Conservation (phyloP, 1,139 yeast genomes). For the Magnusiomyces suaveolens region DNA sequence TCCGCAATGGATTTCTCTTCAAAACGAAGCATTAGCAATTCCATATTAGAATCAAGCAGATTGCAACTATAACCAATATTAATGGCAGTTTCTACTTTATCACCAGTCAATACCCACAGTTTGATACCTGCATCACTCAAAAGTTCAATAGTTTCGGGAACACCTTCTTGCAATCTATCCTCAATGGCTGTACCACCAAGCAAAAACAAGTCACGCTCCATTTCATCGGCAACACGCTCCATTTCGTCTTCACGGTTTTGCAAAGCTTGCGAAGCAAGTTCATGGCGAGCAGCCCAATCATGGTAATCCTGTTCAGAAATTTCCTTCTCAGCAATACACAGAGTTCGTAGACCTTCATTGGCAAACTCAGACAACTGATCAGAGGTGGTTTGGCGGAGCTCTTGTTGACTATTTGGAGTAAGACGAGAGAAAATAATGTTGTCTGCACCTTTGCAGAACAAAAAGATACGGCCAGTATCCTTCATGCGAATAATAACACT, state of each 20-base stretch:
- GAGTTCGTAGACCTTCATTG: slow-evolving; percentile 91
- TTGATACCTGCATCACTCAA: slow-evolving; percentile 88
- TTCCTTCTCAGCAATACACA: slow-evolving; percentile 82
- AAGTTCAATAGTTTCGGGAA: slow-evolving; percentile 82
- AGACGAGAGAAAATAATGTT: slow-evolving; percentile 76
- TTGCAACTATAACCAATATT: slow-evolving; percentile 96
- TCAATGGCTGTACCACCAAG: slow-evolving; percentile 98
- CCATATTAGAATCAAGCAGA: slow-evolving; percentile 77
- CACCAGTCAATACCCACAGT: slow-evolving; percentile 96
- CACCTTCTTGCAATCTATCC: slow-evolving; percentile 91
- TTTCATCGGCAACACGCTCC: slow-evolving; percentile 68
- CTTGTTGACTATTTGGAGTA: slow-evolving; percentile 41
- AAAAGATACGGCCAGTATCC: slow-evolving; percentile 42
- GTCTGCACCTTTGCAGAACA: slow-evolving; percentile 92
- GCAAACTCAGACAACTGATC: slow-evolving; percentile 85
- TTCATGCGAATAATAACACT: slow-evolving; percentile 69
- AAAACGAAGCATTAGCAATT: slow-evolving; percentile 58
- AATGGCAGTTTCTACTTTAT: slow-evolving; percentile 94
- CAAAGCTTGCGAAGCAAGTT: slow-evolving; percentile 62
- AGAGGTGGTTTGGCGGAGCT: slow-evolving; percentile 58
- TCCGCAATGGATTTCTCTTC: slow-evolving; percentile 36
- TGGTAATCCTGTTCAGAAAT: slow-evolving; percentile 50
- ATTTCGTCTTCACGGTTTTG: slow-evolving; percentile 68
- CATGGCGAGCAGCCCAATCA: slow-evolving; percentile 62
- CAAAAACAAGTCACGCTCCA: slow-evolving; percentile 62